Base-by-base conservation (phyloP, 148 eudicot species). In the Heliosperma pusillum region DNA sequence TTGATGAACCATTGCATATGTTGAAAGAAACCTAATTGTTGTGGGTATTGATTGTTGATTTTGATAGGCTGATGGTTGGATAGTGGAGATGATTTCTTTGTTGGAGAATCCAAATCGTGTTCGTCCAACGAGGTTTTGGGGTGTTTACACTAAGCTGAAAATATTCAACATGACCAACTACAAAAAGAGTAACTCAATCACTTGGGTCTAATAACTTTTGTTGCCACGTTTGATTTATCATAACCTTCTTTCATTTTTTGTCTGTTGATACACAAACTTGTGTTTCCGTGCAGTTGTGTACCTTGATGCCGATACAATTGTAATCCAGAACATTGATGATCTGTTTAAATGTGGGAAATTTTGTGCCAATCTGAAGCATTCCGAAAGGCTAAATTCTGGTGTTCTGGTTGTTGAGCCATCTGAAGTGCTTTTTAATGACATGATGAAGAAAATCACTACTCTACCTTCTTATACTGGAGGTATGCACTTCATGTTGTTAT, bases 221-320 rank as follows among this genome's bases (percentile, higher is more conserved):
- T 61, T 24, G 20, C 13, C 15, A 2, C 52, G 36, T 40, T 55
- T 29, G 8, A 10, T 42, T 62, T 30, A 24, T 36, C 20, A 21
- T 55, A 19, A 8, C 30, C 36, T 26, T 55, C 44, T 69, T 29
- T 36, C 50, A 29, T 56, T 15, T 40, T 40, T 42, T 7, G n/a
- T 24, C 44, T 62, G 56, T 26, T 53, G 50, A 44, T 45, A 24
- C 64, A n/a, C 15, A 75, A 11, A 59, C 21, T 11, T 27, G 58
- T 7, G 29, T 68, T 80, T 59, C 64, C 74, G 74, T 77, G 78
- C 91, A 95, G 99, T 95, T 86, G 97, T 95, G 76, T 95, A 95
- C 81, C 97, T 95, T 84, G 99, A 95, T 82, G 99, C 99, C 73
- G 99, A 95, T 87, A 92, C 99, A 26, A 92, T 95, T 56, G 99